phyloP scores from a whole-genome alignment of 306 rosid species.

The Cotoneaster glaucophyllus region DNA sequence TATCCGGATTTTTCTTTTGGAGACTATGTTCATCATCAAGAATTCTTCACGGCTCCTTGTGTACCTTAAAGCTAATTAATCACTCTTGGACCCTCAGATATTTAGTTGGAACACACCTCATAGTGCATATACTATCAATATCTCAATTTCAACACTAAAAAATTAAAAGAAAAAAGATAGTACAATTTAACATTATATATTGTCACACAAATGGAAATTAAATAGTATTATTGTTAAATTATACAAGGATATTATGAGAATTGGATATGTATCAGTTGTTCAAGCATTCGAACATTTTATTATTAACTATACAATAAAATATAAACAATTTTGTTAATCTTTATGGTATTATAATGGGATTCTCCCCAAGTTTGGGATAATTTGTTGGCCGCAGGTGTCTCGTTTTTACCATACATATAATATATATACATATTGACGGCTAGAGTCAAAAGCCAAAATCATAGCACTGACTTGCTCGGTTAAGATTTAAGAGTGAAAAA shows the following conservation, averaged over 20 bases:
- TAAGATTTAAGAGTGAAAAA: background rate
- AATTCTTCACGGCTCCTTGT: slow-evolving; percentile 1
- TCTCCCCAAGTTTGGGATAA: background rate
- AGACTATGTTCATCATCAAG: background rate
- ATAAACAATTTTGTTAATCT: background rate
- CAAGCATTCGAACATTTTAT: background rate
- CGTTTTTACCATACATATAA: background rate
- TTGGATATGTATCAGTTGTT: background rate
- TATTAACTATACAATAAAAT: background rate
- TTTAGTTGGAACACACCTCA: slow-evolving; percentile 8
- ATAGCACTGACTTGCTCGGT: background rate
- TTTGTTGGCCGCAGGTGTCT: background rate
- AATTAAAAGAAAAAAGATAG: background rate
- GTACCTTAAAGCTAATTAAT: background rate
- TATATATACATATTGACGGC: background rate
- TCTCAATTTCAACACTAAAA: background rate
- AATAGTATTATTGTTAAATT: too few relatives aligned
- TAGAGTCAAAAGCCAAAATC: background rate
- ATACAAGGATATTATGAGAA: background rate
- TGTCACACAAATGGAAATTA: background rate
- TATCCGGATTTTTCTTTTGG: background rate
- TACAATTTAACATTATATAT: background rate
- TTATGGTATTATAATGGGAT: background rate
- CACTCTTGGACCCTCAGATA: background rate
- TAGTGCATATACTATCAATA: background rate